Evolutionary conservation across 202 grass and related monocot genomes (phyloP), one percentile per base, ranked within the genome.

Genomic region (Panicum hallii): DNA sequence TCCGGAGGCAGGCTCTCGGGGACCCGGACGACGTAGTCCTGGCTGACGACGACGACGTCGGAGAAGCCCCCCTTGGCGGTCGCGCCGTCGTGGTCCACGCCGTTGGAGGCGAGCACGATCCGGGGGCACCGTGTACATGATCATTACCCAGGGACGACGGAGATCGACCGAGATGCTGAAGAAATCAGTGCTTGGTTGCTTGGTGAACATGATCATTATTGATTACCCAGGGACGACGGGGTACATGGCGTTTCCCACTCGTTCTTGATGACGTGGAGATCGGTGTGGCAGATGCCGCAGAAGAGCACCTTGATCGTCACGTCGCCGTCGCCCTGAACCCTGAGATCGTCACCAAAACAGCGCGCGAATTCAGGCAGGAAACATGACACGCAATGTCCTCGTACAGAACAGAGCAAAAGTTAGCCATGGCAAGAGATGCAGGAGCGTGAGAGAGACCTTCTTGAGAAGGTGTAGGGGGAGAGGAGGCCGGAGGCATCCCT

Each of bases 271-370:
- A 45, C 62, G 62, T 94, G 90, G n/a, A 94, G 87, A 62, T 94
- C 92, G 0, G 92, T 92, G 84, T 94, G 92, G 81, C 92, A 94
- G 63, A 94, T 87, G 0, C 89, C 92, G 17, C 92, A 94, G 86
- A 46, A 94, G 50, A 92, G 87, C 53, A 94, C 82, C 86, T 92
- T 94, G 85, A 94, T 79, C 12, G 89, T 92, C 34, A 94, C 92
- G 79, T 94, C 89, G 22, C 63, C 77, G 34, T 92, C 89, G 8
- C 78, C 44, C 17, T 47, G 41, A 41, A 43, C 41, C 77, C 92
- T 94, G 79, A 19, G 82, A 78, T 78, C 10, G 17, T 26, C 26
- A 26, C 0, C 3, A 8, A 67, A 57, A 17, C 15, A 41, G 63
- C 14, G 61, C 57, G 20, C 22, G 57, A 11, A 12, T 26, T 61